Percentiles rank a stretch among this genome's conserved stretches.
These are phyloP conservation scores for Metschnikowia peoriensis DNA, from an alignment of 805 yeast species.

Conservation along the genomic window DNA sequence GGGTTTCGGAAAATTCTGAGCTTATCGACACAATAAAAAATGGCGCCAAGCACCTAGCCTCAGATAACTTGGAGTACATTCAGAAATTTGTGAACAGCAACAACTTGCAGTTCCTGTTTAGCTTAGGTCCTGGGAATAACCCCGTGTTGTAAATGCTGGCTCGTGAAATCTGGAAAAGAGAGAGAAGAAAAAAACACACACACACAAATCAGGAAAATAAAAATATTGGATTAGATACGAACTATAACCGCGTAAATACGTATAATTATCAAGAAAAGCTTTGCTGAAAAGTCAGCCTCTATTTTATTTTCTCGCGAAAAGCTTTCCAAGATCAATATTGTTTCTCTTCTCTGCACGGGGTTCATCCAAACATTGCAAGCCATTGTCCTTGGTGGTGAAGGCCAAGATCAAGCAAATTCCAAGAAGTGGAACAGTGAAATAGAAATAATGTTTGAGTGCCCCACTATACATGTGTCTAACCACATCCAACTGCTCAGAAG, in stretches of 20 bases:
- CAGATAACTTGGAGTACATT: slow-evolving; percentile 5
- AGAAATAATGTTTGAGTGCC: slow-evolving; percentile 31
- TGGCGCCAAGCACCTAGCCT: slow-evolving; percentile 4
- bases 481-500: slow-evolving; percentile 18
- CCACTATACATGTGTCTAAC: slow-evolving; percentile 27
- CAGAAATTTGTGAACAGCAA: neutral
- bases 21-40: slow-evolving; percentile 7
- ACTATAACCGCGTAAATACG: too few relatives aligned
- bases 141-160: neutral
- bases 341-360: neutral
- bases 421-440: slow-evolving; percentile 34
- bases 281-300: neutral
- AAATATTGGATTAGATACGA: too few relatives aligned
- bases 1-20: slow-evolving; percentile 9
- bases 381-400: slow-evolving; percentile 38
- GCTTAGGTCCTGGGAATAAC: slow-evolving; percentile 1
- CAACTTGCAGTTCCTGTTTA: slow-evolving; percentile 1
- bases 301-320: neutral
- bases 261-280: too few relatives aligned
- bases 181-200: too few relatives aligned
- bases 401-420: slow-evolving; percentile 32
- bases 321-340: neutral
- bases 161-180: neutral
- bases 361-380: slow-evolving; percentile 37
- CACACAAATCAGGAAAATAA: too few relatives aligned